Evolutionary conservation across 768 basidiomycete species (phyloP).

Genomic region (Tricholoma bakamatsutake): DNA sequence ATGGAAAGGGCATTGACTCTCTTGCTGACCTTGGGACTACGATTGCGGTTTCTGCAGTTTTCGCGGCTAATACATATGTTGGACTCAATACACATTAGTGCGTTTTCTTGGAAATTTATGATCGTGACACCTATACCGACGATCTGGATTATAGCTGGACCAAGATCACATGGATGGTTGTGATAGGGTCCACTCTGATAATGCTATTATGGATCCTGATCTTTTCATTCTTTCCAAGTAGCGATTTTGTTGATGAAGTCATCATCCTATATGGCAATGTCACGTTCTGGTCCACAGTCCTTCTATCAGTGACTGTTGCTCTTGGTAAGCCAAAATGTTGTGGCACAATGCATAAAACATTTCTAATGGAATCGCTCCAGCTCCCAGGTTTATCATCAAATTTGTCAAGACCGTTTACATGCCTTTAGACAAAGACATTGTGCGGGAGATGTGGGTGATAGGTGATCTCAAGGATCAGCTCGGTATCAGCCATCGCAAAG

Average conservation of each 20-base stretch:
- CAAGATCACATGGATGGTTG: conserved; percentile 76
- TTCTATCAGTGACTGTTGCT: conserved; percentile 63
- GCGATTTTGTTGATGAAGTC: conserved; percentile 70
- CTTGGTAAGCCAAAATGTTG: conserved; percentile 46
- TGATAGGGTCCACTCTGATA: conserved; percentile 72
- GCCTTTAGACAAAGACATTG: conserved; percentile 84
- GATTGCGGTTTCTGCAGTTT: conserved; percentile 79
- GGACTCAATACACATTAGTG: conserved; percentile 88
- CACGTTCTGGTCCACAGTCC: conserved; percentile 78
- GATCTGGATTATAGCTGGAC: conserved; percentile 55
- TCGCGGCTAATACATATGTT: conserved; percentile 85
- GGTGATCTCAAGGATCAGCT: conserved; percentile 81
- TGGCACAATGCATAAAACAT: background rate
- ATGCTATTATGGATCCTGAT: conserved; percentile 86
- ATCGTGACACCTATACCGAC: conserved; percentile 12
- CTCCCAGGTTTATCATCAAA: conserved; percentile 78
- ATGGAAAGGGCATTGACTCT: conserved; percentile 73
- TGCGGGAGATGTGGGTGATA: conserved; percentile 87
- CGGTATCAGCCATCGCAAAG: conserved; percentile 61
- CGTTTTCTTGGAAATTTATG: conserved; percentile 28
- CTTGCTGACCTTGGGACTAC: conserved; percentile 90
- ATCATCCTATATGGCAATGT: conserved; percentile 69
- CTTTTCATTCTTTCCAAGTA: conserved; percentile 75
- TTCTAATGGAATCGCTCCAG: conserved; percentile 27
- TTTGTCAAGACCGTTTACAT: conserved; percentile 63